These are phyloP conservation scores for Hippophae tibetana DNA, from an alignment of 306 rosid genomes.

Conservation along the genomic window DNA sequence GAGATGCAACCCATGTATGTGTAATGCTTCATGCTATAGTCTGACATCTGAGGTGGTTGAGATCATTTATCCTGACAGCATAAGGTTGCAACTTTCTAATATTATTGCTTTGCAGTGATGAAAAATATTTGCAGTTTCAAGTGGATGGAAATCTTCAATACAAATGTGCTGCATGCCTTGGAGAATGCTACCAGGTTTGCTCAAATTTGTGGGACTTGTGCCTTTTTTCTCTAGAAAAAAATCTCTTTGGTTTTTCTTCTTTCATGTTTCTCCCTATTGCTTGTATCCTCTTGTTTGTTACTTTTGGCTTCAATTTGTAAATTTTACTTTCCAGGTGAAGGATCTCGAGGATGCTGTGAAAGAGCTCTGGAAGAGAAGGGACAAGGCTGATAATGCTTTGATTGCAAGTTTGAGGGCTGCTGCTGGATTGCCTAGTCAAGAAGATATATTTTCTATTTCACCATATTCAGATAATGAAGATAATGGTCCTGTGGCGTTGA, in stretches of 20 bases:
- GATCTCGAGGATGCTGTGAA: constrained; percentile 88
- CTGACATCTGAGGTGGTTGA: constrained; percentile 5
- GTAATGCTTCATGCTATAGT: neutral
- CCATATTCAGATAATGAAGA: constrained; percentile 96
- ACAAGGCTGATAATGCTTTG: constrained; percentile 61
- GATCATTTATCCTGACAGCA: neutral
- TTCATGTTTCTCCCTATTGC: neutral
- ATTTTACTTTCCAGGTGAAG: constrained; percentile 47
- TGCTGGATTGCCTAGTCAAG: constrained; percentile 89
- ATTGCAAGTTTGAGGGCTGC: constrained; percentile 84
- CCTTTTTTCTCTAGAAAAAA: no score
- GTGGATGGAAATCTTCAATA: constrained; percentile 88
- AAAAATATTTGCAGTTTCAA: constrained; percentile 82
- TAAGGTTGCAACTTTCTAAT: constrained; percentile 16
- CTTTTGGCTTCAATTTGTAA: constrained; percentile 8
- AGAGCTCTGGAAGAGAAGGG: constrained; percentile 95
- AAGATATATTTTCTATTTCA: constrained; percentile 79
- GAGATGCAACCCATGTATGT: no score
- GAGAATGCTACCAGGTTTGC: constrained; percentile 89
- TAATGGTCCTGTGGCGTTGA: constrained; percentile 42
- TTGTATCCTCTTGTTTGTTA: neutral
- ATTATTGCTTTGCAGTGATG: constrained; percentile 60
- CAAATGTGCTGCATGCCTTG: constrained; percentile 92
- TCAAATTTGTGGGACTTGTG: neutral
- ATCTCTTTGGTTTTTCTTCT: neutral